Percentiles rank a stretch among this genome's conserved stretches.
Conservation (phyloP, 2,329 filamentous ascomycete species). For the Dactylellina sp. region DNA sequence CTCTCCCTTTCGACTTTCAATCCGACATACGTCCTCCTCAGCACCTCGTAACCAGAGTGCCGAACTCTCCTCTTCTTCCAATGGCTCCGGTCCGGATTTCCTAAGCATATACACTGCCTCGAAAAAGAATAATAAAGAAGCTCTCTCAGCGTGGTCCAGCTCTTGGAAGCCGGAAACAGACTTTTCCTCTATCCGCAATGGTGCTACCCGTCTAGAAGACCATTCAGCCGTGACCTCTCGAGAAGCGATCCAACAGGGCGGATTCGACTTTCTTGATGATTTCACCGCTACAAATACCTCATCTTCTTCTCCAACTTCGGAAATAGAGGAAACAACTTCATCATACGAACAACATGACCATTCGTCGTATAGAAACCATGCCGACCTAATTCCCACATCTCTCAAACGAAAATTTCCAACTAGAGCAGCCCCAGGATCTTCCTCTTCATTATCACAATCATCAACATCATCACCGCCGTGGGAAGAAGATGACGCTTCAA, state of each 20-base stretch:
- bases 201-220: slow-evolving; percentile 13
- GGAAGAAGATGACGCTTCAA: slow-evolving; percentile 9
- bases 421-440: neutral
- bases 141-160: slow-evolving; percentile 26
- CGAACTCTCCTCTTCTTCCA: slow-evolving; percentile 17
- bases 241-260: neutral
- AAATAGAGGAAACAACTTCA: neutral
- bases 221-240: neutral
- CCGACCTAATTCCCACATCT: slow-evolving; percentile 1
- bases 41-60: slow-evolving; percentile 31
- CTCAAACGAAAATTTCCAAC: slow-evolving; percentile 32
- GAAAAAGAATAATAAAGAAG: slow-evolving; percentile 18
- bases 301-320: neutral
- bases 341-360: neutral
- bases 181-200: slow-evolving; percentile 24
- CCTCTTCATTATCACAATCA: no score
- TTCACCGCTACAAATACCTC: slow-evolving; percentile 7
- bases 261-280: slow-evolving; percentile 32
- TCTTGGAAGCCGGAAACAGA: slow-evolving; percentile 49
- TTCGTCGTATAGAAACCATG: neutral
- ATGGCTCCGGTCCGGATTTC: slow-evolving; percentile 25
- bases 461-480: no score
- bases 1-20: slow-evolving; percentile 7
- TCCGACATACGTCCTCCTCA: slow-evolving; percentile 38
- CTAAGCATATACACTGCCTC: slow-evolving; percentile 35